A percentile compares a stretch with the other conserved stretches of the same genome.
Evolutionary conservation across 768 basidiomycete species (phyloP).

Genomic region (Boletus reticulatus): DNA sequence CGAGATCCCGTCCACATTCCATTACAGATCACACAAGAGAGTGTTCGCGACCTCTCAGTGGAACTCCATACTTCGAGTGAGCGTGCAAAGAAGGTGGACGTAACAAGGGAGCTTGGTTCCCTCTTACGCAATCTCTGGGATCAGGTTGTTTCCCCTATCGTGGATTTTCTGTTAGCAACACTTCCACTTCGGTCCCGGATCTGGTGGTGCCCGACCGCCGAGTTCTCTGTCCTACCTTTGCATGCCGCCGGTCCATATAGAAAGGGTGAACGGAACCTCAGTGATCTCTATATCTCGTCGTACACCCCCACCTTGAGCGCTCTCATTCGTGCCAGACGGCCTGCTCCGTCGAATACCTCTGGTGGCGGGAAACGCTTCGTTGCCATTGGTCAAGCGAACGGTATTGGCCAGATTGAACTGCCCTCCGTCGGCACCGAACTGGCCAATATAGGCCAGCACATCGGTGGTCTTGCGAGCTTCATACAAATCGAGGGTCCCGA

Average conservation of each 20-base stretch:
- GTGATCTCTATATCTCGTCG: not conserved
- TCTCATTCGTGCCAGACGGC: not conserved
- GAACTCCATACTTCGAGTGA: not conserved
- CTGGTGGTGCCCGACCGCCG: not conserved
- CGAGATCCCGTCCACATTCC: too few species aligned
- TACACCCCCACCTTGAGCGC: not conserved
- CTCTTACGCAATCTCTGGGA: not conserved
- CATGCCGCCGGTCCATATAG: not conserved
- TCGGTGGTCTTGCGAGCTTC: not conserved
- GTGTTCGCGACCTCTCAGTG: not conserved
- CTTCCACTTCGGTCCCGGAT: not conserved
- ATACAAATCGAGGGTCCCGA: not conserved
- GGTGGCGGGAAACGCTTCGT: not conserved
- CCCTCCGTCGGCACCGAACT: not conserved
- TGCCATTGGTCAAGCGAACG: not conserved
- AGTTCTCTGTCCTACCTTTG: too few species aligned
- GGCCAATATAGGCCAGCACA: not conserved
- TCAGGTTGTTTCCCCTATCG: not conserved
- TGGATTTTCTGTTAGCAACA: not conserved
- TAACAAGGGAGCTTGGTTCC: not conserved
- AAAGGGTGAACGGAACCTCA: not conserved
- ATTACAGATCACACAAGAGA: too few species aligned
- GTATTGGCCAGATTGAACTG: not conserved
- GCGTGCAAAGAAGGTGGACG: not conserved
- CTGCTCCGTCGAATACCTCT: not conserved